These are phyloP conservation scores for Lophiotrema nucula DNA, from an alignment of 495 filamentous ascomycete genomes.

Conservation along the genomic window DNA sequence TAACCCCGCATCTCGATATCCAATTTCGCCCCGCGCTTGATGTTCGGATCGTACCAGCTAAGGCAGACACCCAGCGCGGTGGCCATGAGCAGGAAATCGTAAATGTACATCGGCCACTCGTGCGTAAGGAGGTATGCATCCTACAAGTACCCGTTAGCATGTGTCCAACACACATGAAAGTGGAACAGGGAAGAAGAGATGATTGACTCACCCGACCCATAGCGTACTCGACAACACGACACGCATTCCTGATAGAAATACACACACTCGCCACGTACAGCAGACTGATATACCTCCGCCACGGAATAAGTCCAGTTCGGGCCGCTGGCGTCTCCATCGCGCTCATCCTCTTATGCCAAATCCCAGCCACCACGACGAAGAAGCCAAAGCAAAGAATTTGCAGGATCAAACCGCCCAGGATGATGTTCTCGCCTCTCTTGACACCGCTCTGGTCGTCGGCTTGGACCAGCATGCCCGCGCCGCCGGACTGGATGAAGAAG, in stretches of 20 bases:
- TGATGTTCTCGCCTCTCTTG: constrained; percentile 31
- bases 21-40: background rate
- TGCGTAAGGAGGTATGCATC: constrained; percentile 14
- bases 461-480: constrained; percentile 14
- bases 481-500: constrained; percentile 33
- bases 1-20: constrained; percentile 14
- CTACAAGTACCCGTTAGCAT: background rate
- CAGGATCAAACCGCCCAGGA: constrained; percentile 36
- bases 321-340: background rate
- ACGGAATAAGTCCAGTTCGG: background rate
- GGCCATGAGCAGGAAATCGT: constrained; percentile 19
- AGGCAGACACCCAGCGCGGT: constrained; percentile 3
- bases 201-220: constrained; percentile 9
- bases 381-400: constrained; percentile 38
- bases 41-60: constrained; percentile 19
- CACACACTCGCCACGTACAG: constrained; percentile 15
- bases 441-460: constrained; percentile 17
- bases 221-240: constrained; percentile 23
- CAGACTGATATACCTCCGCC: constrained; percentile 9
- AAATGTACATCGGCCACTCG: constrained; percentile 21
- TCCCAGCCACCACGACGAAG: constrained; percentile 30
- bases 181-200: background rate
- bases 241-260: constrained; percentile 11
- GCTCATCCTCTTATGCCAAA: constrained; percentile 16
- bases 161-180: no score